Evolutionary conservation across 2,329 filamentous ascomycete genomes (phyloP).

Genomic region (Penicillium sp.): DNA sequence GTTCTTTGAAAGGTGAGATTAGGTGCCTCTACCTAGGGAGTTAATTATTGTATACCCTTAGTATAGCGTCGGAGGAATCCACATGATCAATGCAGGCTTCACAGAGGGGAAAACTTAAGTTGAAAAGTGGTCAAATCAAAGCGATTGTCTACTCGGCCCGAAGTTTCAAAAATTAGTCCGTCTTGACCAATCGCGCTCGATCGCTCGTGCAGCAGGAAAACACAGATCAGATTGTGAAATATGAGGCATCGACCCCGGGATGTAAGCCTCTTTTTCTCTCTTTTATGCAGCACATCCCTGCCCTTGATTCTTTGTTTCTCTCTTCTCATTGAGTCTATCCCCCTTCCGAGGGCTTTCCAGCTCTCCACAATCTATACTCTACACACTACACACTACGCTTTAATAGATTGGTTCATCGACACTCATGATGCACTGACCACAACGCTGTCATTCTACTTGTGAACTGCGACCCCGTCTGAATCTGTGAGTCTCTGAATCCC

Average conservation of each 20-base stretch:
- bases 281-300: conserved; percentile 3
- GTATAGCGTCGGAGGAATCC: background rate
- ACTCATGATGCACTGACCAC: conserved; percentile 3
- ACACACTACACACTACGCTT: background rate
- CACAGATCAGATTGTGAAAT: conserved; percentile 13
- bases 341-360: background rate
- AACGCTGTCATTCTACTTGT: background rate
- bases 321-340: background rate
- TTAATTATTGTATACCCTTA: background rate
- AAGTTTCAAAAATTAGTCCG: too few relatives aligned
- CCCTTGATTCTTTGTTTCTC: background rate
- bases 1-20: background rate
- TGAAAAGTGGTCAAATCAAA: background rate
- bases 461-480: background rate
- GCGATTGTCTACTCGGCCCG: background rate
- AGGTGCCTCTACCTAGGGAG: background rate
- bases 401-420: conserved; percentile 1
- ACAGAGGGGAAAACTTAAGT: too few relatives aligned
- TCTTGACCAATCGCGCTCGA: conserved; percentile 2
- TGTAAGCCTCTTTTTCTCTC: conserved; percentile 2
- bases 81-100: too few relatives aligned
- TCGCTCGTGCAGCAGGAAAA: background rate
- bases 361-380: background rate
- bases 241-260: conserved; percentile 14
- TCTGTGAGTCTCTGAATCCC: too few relatives aligned